Base-by-base conservation (phyloP, 768 basidiomycete genomes). In the Pulveroboletus sp. region DNA sequence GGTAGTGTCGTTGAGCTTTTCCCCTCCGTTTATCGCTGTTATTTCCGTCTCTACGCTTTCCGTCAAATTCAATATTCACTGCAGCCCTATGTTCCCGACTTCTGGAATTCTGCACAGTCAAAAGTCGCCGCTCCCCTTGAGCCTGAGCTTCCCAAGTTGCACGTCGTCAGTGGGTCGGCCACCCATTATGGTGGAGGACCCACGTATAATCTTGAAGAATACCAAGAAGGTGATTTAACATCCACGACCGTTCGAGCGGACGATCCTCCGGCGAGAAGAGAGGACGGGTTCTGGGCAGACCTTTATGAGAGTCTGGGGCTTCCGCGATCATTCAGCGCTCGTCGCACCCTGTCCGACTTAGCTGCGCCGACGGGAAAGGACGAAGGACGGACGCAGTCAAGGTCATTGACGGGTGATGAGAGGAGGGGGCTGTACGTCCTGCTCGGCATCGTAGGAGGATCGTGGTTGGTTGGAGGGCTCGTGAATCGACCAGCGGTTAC, bases 41-140 rank as follows among this genome's bases (percentile, higher is more conserved):
- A 7, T 28, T 11, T 32, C 11, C 11, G 11, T 12, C 10, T 12
- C 11, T 12, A 32, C 32, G 32, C 14, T 15, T 33, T 33, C 32
- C 12, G 32, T 15, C 46, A 51, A 40, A 50, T 45, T 11, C 27
- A 24, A 39, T 43, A 32, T 14, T 24, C 32, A 27, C 49, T 38
- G 9, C 57, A 86, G 83, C 84, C 85, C 9, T 78, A 76, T 61
- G 61, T 76, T 1, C 77, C 76, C 31, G 82, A 85, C 70, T 75
- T 80, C 57, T 83, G 78, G 76, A 69, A 75, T 36, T 77, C 81
- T 1, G 72, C 74, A n/a, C 66, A 64, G 54, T 69, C 39, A 65
- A 74, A 57, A 58, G 66, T 39, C 37, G 65, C 37, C 32, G 55
- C 51, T 51, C 64, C 63, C 32, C 47, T 57, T 8, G 55, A 68